Base-by-base conservation (phyloP, 2,329 filamentous ascomycete genomes). In the Colletotrichum somersetense region DNA sequence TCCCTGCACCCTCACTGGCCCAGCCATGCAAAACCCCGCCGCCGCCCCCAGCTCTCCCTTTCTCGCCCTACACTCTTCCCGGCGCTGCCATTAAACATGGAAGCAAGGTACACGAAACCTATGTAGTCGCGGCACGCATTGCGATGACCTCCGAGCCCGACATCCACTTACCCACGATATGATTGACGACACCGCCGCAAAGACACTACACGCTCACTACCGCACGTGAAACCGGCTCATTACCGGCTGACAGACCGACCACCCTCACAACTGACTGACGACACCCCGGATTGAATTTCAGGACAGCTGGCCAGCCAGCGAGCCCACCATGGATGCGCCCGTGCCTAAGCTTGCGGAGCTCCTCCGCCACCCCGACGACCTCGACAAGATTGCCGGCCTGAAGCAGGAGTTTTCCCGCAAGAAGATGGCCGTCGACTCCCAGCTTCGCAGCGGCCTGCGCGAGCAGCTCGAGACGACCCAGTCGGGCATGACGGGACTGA, bases 401-500 rank as follows among this genome's bases (percentile, higher is more conserved):
- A 97, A 97, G 85, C 89, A 93, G 76, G 96, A 99, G 81, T 97
- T 98, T 84, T 90, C 91, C 76, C 94, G 96, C 79, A 98, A 98
- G 85, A 99, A 99, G 85, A 89, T 90, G 40, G 93, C 93, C 68
- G 91, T 99, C 73, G 96, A 99, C 84, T 91, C 91, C 63, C 95
- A 97, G 84, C 91, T 99, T 67, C 93, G 95, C 75, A 91, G 91
- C 81, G 95, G 94, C 48, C 88, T 98, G 75, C 91, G 93, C 77
- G 95, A 97, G 79, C 96, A 99, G 86, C 89, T 99, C 70, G 94
- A 97, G 83, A 93, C 95, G 66, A 98, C 96, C 14, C 96, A 98
- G 84, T 89, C 93, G 76, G 96, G 96, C 81, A 97, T 99, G 91
- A 92, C 86, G 75, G 93, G 93, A 74, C 91, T 99, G 75, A 91